phyloP scores from a whole-genome alignment of 805 yeast species.

The Saturnispora quitensis region DNA sequence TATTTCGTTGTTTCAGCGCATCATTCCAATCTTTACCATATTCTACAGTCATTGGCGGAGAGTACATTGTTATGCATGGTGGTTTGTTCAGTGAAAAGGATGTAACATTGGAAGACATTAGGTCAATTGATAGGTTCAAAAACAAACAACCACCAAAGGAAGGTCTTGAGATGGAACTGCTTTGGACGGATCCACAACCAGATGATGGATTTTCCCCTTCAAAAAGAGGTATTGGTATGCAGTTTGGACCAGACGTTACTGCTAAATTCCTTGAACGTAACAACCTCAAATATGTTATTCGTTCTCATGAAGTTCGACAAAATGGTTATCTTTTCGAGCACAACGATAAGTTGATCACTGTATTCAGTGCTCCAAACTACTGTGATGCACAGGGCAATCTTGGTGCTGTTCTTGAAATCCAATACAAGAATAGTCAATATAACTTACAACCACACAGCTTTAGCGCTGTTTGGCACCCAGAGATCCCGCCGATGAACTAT shows the following conservation, averaged over 20 bases:
- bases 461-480: conserved; percentile 83
- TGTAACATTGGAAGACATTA: conserved; percentile 65
- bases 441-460: conserved; percentile 39
- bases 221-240: conserved; percentile 91
- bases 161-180: conserved; percentile 90
- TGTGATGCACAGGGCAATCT: conserved; percentile 87
- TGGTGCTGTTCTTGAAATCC: conserved; percentile 81
- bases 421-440: conserved; percentile 37
- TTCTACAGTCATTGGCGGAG: conserved; percentile 68
- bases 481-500: conserved; percentile 91
- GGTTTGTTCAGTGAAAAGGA: conserved; percentile 79
- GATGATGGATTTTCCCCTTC: conserved; percentile 74
- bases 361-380: conserved; percentile 97
- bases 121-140: conserved; percentile 57
- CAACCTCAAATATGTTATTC: conserved; percentile 65
- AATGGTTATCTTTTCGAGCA: conserved; percentile 86
- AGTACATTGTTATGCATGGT: conserved; percentile 89
- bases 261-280: conserved; percentile 65
- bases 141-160: conserved; percentile 76
- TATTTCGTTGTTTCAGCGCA: conserved; percentile 77
- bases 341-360: conserved; percentile 76
- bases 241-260: conserved; percentile 95
- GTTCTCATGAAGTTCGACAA: conserved; percentile 95
- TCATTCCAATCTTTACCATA: conserved; percentile 81
- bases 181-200: conserved; percentile 95